phyloP scores from a whole-genome alignment of 768 basidiomycete species.

The Amanita brunnescens region DNA sequence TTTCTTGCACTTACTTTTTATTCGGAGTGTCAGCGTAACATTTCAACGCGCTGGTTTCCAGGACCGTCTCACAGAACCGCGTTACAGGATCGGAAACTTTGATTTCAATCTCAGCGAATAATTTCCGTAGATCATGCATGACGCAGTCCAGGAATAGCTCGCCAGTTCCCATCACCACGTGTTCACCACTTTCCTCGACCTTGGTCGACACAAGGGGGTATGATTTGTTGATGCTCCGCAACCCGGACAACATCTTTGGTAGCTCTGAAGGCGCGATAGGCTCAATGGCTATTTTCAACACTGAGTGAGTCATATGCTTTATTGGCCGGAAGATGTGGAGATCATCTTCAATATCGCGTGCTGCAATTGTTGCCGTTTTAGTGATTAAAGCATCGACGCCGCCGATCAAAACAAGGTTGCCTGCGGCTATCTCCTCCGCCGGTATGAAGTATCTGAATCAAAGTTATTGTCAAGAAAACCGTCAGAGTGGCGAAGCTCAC shows the following conservation, averaged over 20 bases:
- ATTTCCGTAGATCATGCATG: constrained; percentile 85
- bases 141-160: constrained; percentile 96
- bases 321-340: constrained; percentile 93
- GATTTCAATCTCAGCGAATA: constrained; percentile 99
- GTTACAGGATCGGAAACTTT: constrained; percentile 99
- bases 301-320: constrained; percentile 94
- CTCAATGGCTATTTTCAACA: constrained; percentile 96
- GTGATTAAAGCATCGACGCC: constrained; percentile 93
- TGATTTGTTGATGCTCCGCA: constrained; percentile 96
- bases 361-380: constrained; percentile 87
- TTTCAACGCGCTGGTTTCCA: constrained; percentile 96
- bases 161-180: constrained; percentile 93
- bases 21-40: constrained; percentile 99
- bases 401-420: constrained; percentile 87
- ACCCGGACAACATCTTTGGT: constrained; percentile 96
- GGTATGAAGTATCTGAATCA: constrained; percentile 77
- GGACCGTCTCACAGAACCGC: constrained; percentile 95
- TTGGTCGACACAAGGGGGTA: constrained; percentile 93
- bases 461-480: constrained; percentile 1
- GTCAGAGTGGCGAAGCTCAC: constrained; percentile 31
- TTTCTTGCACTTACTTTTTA: constrained; percentile 68
- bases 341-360: constrained; percentile 69
- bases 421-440: constrained; percentile 80
- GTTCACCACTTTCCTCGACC: constrained; percentile 97
- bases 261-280: constrained; percentile 96